Evolutionary conservation across 2,329 filamentous ascomycete species (phyloP).

Genomic region (Sarocladium kiliense): DNA sequence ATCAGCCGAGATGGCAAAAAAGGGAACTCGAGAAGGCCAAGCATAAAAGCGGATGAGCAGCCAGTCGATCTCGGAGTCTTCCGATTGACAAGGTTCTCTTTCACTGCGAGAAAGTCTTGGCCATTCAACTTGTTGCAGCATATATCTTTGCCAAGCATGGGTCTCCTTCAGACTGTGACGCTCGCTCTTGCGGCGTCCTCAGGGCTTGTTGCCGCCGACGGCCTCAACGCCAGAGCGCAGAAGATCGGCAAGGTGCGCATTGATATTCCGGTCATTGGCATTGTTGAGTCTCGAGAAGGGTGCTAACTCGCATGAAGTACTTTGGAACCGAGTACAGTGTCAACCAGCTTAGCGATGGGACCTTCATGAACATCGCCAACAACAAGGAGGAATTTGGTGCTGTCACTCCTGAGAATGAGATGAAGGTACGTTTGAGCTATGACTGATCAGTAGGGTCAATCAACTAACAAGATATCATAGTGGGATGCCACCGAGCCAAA

Average conservation of each 20-base stretch:
- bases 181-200: conserved; percentile 5
- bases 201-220: conserved; percentile 2
- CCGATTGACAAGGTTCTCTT: background rate
- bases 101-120: background rate
- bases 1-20: background rate
- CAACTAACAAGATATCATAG: conserved; percentile 12
- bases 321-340: conserved; percentile 64
- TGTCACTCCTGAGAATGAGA: conserved; percentile 59
- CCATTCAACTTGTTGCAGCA: background rate
- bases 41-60: conserved; percentile 2
- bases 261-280: too few species aligned
- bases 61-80: conserved; percentile 6
- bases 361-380: conserved; percentile 51
- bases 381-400: conserved; percentile 57
- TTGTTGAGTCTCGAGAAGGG: too few species aligned
- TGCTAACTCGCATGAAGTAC: conserved; percentile 32
- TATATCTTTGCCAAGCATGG: background rate
- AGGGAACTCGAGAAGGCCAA: background rate
- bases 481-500: conserved; percentile 59
- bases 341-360: conserved; percentile 42
- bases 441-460: background rate
- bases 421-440: conserved; percentile 29
- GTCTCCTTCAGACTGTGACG: conserved; percentile 3
- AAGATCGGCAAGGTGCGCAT: conserved; percentile 5
- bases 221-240: conserved; percentile 5